Evolutionary conservation across 352 stramenopile species (phyloP), one percentile per base, ranked within the genome.

Genomic region (Ophiocytium majus): DNA sequence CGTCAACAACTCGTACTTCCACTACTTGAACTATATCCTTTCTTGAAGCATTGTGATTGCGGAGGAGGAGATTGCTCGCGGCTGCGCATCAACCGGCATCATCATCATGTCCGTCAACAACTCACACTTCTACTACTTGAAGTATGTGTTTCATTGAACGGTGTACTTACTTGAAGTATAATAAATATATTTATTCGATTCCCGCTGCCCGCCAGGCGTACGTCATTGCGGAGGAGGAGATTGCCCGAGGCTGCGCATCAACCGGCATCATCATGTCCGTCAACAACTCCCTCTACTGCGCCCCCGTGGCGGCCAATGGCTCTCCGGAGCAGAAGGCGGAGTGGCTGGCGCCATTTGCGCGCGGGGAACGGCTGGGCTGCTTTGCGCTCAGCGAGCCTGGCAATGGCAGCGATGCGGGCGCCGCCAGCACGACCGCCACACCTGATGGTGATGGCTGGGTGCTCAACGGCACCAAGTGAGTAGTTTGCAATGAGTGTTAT

Each of bases 161-260:
- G n/a, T n/a, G n/a, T n/a, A n/a, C n/a, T n/a, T n/a, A n/a, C n/a
- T n/a, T n/a, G n/a, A n/a, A n/a, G n/a, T n/a, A n/a, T n/a, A n/a
- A n/a, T n/a, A n/a, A n/a, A n/a, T n/a, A n/a, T n/a, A n/a, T n/a
- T n/a, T n/a, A n/a, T n/a, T n/a, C n/a, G n/a, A n/a, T n/a, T n/a
- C n/a, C n/a, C n/a, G n/a, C n/a, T n/a, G n/a, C n/a, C n/a, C n/a
- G n/a, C 10, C 57, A 89, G 85, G 94, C 94, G 9, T 99, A 99
- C 89, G 94, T 96, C 31, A 98, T 99, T 90, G 96, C 96, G 19
- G 98, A 98, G 93, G 96, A 99, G 88, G 96, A 99, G 91, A 98
- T 99, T 86, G 97, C 92, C 83, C 94, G 96, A 63, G 96, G 95
- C 63, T 98, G 95, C 89, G 96, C 96, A 0, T 95, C 92, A n/a